These are phyloP conservation scores for Coniochaeta hoffmannii DNA, from an alignment of 2,329 filamentous ascomycete species.

Conservation along the genomic window DNA sequence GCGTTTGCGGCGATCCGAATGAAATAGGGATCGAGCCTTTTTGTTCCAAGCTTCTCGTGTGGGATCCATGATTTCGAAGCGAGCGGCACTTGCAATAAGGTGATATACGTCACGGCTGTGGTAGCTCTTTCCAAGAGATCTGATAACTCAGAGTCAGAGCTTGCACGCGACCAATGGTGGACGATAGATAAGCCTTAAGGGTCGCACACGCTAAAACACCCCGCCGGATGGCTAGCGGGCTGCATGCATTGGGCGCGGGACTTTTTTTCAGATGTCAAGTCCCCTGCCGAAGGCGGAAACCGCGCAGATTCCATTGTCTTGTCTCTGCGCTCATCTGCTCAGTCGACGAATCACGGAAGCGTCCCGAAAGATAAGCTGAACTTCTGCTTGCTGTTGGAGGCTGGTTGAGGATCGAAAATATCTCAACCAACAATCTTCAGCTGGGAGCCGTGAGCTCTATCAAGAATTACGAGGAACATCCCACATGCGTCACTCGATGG, in stretches of 20 bases:
- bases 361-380: not conserved
- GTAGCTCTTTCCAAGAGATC: constrained; percentile 2
- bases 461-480: not conserved
- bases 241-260: not conserved
- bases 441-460: not conserved
- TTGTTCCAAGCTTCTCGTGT: no score
- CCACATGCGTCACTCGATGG: not conserved
- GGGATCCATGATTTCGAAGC: no score
- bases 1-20: no score
- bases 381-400: not conserved
- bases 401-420: not conserved
- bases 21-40: no score
- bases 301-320: not conserved
- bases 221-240: not conserved
- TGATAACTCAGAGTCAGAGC: not conserved
- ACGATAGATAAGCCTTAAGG: not conserved
- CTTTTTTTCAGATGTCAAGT: not conserved
- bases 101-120: not conserved
- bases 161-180: not conserved
- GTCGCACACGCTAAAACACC: not conserved
- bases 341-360: not conserved
- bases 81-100: no score
- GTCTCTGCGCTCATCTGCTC: not conserved
- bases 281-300: constrained; percentile 2
- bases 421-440: not conserved